Conservation (phyloP, 2,329 filamentous ascomycete species). For the Pseudocercospora fijiensis region DNA sequence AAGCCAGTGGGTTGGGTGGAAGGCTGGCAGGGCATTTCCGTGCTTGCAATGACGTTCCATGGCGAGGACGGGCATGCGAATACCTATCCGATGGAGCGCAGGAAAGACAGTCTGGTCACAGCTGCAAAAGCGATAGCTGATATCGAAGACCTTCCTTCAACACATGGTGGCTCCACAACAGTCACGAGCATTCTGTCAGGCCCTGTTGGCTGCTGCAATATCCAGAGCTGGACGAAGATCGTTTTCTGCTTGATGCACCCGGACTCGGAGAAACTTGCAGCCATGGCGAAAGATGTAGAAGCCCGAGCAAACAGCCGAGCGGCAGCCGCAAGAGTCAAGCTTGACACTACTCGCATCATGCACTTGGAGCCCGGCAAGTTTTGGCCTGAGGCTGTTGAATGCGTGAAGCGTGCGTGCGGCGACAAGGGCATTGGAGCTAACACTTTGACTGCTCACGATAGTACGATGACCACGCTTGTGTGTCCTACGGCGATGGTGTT, state of each 20-base stretch:
- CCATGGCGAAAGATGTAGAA: constrained; percentile 30
- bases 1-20: constrained; percentile 30
- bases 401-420: constrained; percentile 33
- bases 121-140: constrained; percentile 29
- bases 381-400: constrained; percentile 25
- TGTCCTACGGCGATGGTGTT: constrained; percentile 39
- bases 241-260: constrained; percentile 35
- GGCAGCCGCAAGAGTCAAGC: not conserved
- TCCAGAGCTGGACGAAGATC: constrained; percentile 32
- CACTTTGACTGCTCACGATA: constrained; percentile 35
- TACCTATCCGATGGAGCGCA: constrained; percentile 33
- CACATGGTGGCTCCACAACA: constrained; percentile 31
- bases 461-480: constrained; percentile 33
- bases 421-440: constrained; percentile 29
- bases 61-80: constrained; percentile 36
- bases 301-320: constrained; percentile 11
- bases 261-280: constrained; percentile 22
- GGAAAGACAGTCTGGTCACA: constrained; percentile 32
- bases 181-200: constrained; percentile 32
- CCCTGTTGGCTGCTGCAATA: constrained; percentile 33
- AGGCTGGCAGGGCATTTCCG: constrained; percentile 32
- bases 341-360: constrained; percentile 9
- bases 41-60: constrained; percentile 16
- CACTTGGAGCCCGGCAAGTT: constrained; percentile 22
- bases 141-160: constrained; percentile 27